These are phyloP conservation scores for Delitschia confertaspora DNA, from an alignment of 495 filamentous ascomycete genomes.

Conservation along the genomic window DNA sequence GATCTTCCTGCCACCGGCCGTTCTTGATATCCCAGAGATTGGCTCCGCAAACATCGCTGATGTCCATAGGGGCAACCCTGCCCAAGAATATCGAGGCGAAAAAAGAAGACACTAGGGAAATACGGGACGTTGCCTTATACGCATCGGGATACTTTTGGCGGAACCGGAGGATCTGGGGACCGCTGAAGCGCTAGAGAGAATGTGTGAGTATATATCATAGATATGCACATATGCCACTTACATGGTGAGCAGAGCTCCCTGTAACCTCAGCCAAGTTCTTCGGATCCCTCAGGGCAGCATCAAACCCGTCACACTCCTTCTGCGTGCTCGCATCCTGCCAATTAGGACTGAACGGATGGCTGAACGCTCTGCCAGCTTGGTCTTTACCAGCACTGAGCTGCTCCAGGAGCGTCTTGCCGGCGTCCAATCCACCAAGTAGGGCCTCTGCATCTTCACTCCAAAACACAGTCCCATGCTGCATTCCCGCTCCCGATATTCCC, in stretches of 20 bases:
- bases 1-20: slow-evolving; percentile 59
- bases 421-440: slow-evolving; percentile 52
- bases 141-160: slow-evolving; percentile 66
- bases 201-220: neutral
- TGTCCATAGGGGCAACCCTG: slow-evolving; percentile 77
- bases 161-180: slow-evolving; percentile 88
- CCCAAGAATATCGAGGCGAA: slow-evolving; percentile 88
- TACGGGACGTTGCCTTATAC: slow-evolving; percentile 70
- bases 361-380: slow-evolving; percentile 56
- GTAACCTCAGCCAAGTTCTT: slow-evolving; percentile 66
- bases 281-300: slow-evolving; percentile 54
- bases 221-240: slow-evolving; percentile 35
- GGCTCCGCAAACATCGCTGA: slow-evolving; percentile 93
- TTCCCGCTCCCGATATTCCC: slow-evolving; percentile 84
- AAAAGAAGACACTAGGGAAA: slow-evolving; percentile 92
- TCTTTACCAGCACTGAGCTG: slow-evolving; percentile 39
- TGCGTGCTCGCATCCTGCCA: slow-evolving; percentile 98
- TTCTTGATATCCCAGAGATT: slow-evolving; percentile 87
- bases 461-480: slow-evolving; percentile 94
- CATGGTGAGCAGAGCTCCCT: slow-evolving; percentile 89
- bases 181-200: slow-evolving; percentile 74
- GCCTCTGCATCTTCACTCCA: slow-evolving; percentile 68
- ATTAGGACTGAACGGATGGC: slow-evolving; percentile 82
- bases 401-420: slow-evolving; percentile 31
- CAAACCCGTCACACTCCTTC: slow-evolving; percentile 80